These are phyloP conservation scores for Ganoderma lingzhi DNA, from an alignment of 1,284 basidiomycete species.

Conservation along the genomic window DNA sequence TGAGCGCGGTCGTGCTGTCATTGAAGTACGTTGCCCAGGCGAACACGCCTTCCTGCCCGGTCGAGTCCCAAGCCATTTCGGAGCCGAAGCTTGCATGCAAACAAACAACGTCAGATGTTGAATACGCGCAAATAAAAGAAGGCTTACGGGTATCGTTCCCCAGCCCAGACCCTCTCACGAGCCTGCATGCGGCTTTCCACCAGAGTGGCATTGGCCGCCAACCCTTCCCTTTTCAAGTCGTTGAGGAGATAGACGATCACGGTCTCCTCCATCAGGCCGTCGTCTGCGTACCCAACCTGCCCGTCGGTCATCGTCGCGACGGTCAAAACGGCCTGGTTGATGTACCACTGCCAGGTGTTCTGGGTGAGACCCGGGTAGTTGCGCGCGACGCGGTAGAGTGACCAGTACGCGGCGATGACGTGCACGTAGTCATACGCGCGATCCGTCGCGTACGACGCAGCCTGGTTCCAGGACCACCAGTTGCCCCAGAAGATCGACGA, in stretches of 20 bases:
- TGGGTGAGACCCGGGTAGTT: no score
- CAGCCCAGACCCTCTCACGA: constrained; percentile 55
- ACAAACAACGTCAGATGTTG: not conserved
- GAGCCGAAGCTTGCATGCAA: constrained; percentile 55
- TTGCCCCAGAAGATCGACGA: constrained; percentile 58
- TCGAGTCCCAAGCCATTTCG: constrained; percentile 71
- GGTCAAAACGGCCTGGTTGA: constrained; percentile 62
- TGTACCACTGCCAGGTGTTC: constrained; percentile 42
- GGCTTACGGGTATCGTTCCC: constrained; percentile 59
- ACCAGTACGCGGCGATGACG: constrained; percentile 49
- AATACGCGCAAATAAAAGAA: not conserved
- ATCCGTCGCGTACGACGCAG: constrained; percentile 55
- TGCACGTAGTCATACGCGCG: constrained; percentile 71
- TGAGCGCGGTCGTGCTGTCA: constrained; percentile 57
- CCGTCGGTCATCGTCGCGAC: constrained; percentile 57
- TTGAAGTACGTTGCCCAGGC: constrained; percentile 65
- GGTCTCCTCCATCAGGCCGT: constrained; percentile 43
- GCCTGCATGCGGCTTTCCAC: constrained; percentile 28
- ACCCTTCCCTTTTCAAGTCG: constrained; percentile 62
- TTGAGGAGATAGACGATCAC: constrained; percentile 57
- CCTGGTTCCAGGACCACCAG: constrained; percentile 68
- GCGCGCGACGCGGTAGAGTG: no score
- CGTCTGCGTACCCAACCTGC: constrained; percentile 51
- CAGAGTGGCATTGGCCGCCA: constrained; percentile 55
- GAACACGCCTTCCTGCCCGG: constrained; percentile 66